phyloP scores from a whole-genome alignment of 768 basidiomycete genomes.

The Lanmaoa rubissima region DNA sequence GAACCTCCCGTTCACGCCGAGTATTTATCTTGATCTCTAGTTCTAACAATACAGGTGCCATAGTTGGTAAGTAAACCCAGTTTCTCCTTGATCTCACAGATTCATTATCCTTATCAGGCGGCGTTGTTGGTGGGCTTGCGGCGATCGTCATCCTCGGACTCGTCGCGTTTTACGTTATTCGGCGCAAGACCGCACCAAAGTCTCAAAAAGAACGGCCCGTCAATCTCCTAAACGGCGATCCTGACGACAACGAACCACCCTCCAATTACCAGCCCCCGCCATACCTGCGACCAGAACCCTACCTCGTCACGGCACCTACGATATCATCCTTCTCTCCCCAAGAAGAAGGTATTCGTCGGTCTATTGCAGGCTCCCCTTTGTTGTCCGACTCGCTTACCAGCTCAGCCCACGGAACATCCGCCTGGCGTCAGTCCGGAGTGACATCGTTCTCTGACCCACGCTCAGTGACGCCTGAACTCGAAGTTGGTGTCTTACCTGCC shows the following conservation, averaged over 20 bases:
- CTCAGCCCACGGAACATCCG: slow-evolving; percentile 28
- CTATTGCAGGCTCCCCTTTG: slow-evolving; percentile 21
- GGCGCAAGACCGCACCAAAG: slow-evolving; percentile 42
- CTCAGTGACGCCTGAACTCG: slow-evolving; percentile 47
- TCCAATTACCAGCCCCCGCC: slow-evolving; percentile 55
- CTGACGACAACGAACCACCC: slow-evolving; percentile 48
- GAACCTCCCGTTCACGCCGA: not conserved
- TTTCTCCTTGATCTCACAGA: not conserved
- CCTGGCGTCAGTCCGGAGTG: slow-evolving; percentile 27
- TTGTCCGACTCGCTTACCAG: slow-evolving; percentile 15
- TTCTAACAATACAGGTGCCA: slow-evolving; percentile 44
- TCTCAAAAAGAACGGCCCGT: slow-evolving; percentile 57
- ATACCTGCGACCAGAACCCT: slow-evolving; percentile 75
- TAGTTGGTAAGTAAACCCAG: slow-evolving; percentile 41
- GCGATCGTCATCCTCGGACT: slow-evolving; percentile 42
- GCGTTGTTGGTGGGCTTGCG: slow-evolving; percentile 58
- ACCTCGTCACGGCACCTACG: slow-evolving; percentile 65
- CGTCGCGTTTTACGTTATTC: slow-evolving; percentile 47
- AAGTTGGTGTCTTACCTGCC: slow-evolving; percentile 13
- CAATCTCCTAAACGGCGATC: slow-evolving; percentile 59
- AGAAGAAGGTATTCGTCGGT: slow-evolving; percentile 22
- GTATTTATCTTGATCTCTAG: slow-evolving; percentile 13
- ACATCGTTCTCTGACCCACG: slow-evolving; percentile 37
- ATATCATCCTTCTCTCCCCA: slow-evolving; percentile 38
- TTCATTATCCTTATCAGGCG: slow-evolving; percentile 34